Conservation (phyloP, 2,329 filamentous ascomycete species). For the Penicillium sp. region DNA sequence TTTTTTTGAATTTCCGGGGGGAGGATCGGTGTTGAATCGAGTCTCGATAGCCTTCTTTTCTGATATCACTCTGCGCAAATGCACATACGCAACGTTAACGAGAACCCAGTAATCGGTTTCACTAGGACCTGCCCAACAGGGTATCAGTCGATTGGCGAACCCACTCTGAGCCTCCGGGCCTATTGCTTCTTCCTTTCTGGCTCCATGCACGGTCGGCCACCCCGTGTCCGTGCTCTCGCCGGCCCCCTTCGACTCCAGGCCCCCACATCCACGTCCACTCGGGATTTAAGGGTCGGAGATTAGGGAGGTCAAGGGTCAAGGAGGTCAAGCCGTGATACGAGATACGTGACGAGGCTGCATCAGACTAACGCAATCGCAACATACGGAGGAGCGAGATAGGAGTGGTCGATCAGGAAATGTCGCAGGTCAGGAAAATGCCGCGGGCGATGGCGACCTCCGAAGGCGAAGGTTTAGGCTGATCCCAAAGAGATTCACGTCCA, state of each 20-base stretch:
- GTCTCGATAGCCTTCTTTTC: background rate
- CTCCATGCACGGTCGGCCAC: slow-evolving; percentile 20
- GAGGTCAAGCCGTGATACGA: background rate
- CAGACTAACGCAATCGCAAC: background rate
- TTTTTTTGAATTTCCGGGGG: background rate
- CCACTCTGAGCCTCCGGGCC: slow-evolving; percentile 10
- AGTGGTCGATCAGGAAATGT: slow-evolving; percentile 5
- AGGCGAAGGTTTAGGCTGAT: slow-evolving; percentile 2
- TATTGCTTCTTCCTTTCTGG: slow-evolving; percentile 9
- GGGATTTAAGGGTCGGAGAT: slow-evolving; percentile 8
- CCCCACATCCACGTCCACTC: slow-evolving; percentile 3
- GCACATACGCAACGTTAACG: background rate
- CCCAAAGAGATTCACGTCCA: slow-evolving; percentile 11
- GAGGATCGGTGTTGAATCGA: background rate
- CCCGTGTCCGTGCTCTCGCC: slow-evolving; percentile 20
- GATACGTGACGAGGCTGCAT: slow-evolving; percentile 14
- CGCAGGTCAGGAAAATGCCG: background rate
- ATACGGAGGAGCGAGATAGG: background rate
- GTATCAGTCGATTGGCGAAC: slow-evolving; percentile 2
- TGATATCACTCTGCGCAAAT: background rate
- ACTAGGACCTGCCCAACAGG: slow-evolving; percentile 10
- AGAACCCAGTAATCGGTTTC: background rate
- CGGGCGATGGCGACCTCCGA: slow-evolving; percentile 4
- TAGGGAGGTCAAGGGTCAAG: background rate
- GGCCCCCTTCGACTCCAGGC: background rate